Conservation (phyloP, 371 early-diverging fungal genomes). For the Actinomucor elegans region DNA sequence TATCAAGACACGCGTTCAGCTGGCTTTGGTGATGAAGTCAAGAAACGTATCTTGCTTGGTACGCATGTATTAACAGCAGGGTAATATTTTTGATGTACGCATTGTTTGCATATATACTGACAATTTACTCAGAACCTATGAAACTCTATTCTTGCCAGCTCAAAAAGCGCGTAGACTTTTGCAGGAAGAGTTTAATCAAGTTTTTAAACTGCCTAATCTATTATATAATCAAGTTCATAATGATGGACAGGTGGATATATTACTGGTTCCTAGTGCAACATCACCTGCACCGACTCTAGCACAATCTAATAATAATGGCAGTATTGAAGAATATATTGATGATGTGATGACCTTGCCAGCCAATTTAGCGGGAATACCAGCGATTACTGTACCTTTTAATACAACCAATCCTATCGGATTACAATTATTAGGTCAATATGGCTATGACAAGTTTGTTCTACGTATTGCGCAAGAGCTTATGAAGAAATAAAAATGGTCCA, state of each 20-base stretch:
- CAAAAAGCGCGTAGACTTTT: conserved; percentile 79
- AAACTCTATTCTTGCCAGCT: conserved; percentile 74
- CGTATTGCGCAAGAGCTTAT: conserved; percentile 23
- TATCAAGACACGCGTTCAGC: conserved; percentile 65
- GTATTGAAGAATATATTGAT: conserved; percentile 67
- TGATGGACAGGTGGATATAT: conserved; percentile 46
- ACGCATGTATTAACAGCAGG: conserved; percentile 81
- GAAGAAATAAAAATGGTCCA: not conserved
- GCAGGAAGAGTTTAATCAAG: conserved; percentile 76
- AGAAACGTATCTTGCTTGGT: conserved; percentile 81
- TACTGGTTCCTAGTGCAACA: conserved; percentile 74
- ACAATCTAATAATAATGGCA: not conserved
- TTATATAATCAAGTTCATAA: conserved; percentile 8
- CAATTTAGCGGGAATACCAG: conserved; percentile 81
- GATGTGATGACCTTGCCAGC: conserved; percentile 92
- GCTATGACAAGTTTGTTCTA: conserved; percentile 70
- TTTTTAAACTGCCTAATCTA: conserved; percentile 57
- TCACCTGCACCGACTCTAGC: conserved; percentile 62
- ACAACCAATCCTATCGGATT: conserved; percentile 65
- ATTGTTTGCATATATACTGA: not conserved
- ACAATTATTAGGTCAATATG: conserved; percentile 83
- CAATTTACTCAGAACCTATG: conserved; percentile 45
- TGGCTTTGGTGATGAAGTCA: conserved; percentile 84
- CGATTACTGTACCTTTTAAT: conserved; percentile 65
- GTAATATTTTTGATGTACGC: conserved; percentile 30